Conservation (phyloP, 192 early-diverging fungal genomes). For the Globomyces pollinis-pini region DNA sequence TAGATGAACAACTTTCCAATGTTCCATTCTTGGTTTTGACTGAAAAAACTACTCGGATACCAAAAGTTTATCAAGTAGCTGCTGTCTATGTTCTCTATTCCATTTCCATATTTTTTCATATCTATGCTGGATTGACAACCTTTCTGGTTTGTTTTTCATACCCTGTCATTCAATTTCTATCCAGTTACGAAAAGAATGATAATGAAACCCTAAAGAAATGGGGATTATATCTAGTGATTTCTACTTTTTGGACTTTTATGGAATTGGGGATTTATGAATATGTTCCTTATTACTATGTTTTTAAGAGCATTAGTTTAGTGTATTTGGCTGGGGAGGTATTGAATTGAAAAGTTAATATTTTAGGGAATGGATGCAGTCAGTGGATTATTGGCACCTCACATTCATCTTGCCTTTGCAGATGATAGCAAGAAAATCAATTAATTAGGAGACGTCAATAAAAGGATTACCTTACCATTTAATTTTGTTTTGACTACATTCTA, state of each 20-base stretch:
- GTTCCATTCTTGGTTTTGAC: slow-evolving; percentile 2
- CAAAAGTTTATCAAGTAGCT: slow-evolving; percentile 29
- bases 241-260: slow-evolving; percentile 14
- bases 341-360: neutral
- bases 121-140: slow-evolving; percentile 32
- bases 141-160: slow-evolving; percentile 24
- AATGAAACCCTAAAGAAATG: slow-evolving; percentile 21
- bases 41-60: slow-evolving; percentile 26
- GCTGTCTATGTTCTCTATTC: slow-evolving; percentile 27
- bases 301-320: slow-evolving; percentile 6
- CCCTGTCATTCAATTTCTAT: slow-evolving; percentile 28
- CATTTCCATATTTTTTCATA: slow-evolving; percentile 39
- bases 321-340: slow-evolving; percentile 1
- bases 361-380: neutral
- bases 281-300: slow-evolving; percentile 37
- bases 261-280: slow-evolving; percentile 24
- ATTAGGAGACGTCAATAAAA: too few relatives aligned
- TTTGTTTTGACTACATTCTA: too few relatives aligned
- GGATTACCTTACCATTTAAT: too few relatives aligned
- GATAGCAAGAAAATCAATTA: neutral
- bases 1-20: neutral
- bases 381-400: neutral
- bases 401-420: neutral
- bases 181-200: slow-evolving; percentile 26
- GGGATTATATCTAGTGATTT: slow-evolving; percentile 29